Evolutionary conservation across 768 basidiomycete species (phyloP).

Genomic region (Podaxis sp.): DNA sequence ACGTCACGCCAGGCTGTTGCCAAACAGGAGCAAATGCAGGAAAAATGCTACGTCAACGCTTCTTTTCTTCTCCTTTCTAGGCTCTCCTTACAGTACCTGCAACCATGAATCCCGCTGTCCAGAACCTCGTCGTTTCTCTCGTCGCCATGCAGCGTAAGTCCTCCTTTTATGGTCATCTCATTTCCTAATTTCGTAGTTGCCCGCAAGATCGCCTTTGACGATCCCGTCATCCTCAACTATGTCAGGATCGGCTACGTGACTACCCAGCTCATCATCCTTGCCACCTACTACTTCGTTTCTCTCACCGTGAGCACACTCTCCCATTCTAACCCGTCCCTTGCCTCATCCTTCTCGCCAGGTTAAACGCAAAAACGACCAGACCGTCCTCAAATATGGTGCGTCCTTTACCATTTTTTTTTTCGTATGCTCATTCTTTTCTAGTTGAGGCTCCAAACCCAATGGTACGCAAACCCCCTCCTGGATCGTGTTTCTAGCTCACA

Average conservation of each 20-base stretch:
- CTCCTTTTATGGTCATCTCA: not conserved
- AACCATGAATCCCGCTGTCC: conserved; percentile 72
- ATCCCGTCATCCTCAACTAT: conserved; percentile 78
- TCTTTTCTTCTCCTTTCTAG: not conserved
- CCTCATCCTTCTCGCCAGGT: conserved; percentile 50
- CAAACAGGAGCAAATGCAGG: conserved; percentile 6
- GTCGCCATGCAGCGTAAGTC: conserved; percentile 85
- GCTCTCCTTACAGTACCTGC: not conserved
- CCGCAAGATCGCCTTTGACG: conserved; percentile 86
- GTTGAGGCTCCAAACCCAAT: conserved; percentile 78
- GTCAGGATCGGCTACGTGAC: conserved; percentile 83
- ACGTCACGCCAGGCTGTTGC: conserved; percentile 1
- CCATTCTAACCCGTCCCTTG: not conserved
- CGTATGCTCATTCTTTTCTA: conserved; percentile 26
- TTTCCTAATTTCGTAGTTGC: conserved; percentile 57
- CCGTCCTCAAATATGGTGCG: conserved; percentile 92
- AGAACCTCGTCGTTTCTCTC: conserved; percentile 87
- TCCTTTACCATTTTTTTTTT: conserved; percentile 19
- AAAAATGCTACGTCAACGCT: conserved; percentile 8
- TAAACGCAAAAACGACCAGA: conserved; percentile 93
- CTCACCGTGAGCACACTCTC: conserved; percentile 51
- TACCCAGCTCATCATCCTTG: conserved; percentile 71
- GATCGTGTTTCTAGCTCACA: not conserved
- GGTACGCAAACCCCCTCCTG: conserved; percentile 43
- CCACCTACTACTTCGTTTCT: conserved; percentile 79